Conservation (phyloP, 371 early-diverging fungal genomes). For the Apophysomyces variabilis region DNA sequence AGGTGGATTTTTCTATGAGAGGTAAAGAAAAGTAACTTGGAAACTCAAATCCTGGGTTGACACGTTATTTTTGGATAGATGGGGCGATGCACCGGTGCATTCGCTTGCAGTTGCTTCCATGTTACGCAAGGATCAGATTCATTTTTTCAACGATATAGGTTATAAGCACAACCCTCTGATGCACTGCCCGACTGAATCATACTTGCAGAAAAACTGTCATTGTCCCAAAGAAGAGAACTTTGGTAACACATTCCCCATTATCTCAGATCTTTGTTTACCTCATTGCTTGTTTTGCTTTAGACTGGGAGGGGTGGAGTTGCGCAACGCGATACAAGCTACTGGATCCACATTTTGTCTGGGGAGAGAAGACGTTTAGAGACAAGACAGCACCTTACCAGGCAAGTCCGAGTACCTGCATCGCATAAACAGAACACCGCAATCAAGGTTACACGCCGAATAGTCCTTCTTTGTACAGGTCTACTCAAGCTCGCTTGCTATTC, state of each 20-base stretch:
- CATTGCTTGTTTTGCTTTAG: conserved; percentile 15
- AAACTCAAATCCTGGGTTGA: not conserved
- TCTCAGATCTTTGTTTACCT: not conserved
- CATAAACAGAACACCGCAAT: too few relatives aligned
- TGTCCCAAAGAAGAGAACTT: conserved; percentile 54
- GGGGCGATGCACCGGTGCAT: conserved; percentile 77
- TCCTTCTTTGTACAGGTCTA: too few relatives aligned
- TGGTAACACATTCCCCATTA: conserved; percentile 33
- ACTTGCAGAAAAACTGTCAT: conserved; percentile 54
- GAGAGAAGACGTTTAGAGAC: conserved; percentile 29
- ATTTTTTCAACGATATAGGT: conserved; percentile 93
- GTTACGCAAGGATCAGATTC: conserved; percentile 77
- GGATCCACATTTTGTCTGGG: conserved; percentile 32
- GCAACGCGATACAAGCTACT: conserved; percentile 33
- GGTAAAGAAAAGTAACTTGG: conserved; percentile 31
- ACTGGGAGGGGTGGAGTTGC: conserved; percentile 49
- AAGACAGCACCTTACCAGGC: conserved; percentile 34
- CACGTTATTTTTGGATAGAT: conserved; percentile 14
- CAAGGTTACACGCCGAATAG: too few relatives aligned
- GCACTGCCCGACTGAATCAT: conserved; percentile 71
- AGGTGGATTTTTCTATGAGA: conserved; percentile 95
- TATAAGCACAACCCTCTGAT: conserved; percentile 73
- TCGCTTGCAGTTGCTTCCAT: conserved; percentile 88
- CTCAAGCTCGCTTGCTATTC: too few relatives aligned
- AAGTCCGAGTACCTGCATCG: too few relatives aligned